These are phyloP conservation scores for Epichloe coenophiala DNA, from an alignment of 2,329 filamentous ascomycete species.

Conservation along the genomic window DNA sequence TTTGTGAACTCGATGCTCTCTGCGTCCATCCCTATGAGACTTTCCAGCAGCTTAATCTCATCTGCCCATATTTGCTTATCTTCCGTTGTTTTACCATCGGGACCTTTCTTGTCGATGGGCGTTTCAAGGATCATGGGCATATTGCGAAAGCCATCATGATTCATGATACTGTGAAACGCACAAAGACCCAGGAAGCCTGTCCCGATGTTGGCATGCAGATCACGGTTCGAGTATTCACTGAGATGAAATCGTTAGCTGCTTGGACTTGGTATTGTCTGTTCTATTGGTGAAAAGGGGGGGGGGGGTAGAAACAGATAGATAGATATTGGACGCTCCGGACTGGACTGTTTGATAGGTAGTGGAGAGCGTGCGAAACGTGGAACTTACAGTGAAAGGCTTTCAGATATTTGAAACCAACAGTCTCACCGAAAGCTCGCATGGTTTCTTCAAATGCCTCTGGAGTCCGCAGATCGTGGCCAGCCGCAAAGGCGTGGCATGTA, in stretches of 20 bases:
- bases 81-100: constrained; percentile 54
- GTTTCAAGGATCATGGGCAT: constrained; percentile 93
- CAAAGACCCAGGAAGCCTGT: constrained; percentile 84
- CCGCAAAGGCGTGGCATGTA: constrained; percentile 92
- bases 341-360: background rate
- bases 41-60: constrained; percentile 91
- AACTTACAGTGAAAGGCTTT: constrained; percentile 57
- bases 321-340: too few relatives aligned
- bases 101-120: constrained; percentile 63
- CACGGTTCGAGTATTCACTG: constrained; percentile 70
- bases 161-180: constrained; percentile 85
- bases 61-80: constrained; percentile 78
- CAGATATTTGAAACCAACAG: constrained; percentile 68
- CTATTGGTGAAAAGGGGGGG: too few relatives aligned
- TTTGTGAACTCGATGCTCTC: constrained; percentile 58
- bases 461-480: constrained; percentile 77
- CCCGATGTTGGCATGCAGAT: constrained; percentile 92
- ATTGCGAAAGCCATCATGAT: constrained; percentile 59
- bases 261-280: too few relatives aligned
- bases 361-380: background rate
- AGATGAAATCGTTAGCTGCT: background rate
- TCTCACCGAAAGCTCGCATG: constrained; percentile 59
- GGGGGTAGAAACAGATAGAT: background rate
- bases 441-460: constrained; percentile 61
- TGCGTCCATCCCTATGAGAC: constrained; percentile 69